Evolutionary conservation across 768 basidiomycete genomes (phyloP).

Genomic region (Lyophyllum shimeji): DNA sequence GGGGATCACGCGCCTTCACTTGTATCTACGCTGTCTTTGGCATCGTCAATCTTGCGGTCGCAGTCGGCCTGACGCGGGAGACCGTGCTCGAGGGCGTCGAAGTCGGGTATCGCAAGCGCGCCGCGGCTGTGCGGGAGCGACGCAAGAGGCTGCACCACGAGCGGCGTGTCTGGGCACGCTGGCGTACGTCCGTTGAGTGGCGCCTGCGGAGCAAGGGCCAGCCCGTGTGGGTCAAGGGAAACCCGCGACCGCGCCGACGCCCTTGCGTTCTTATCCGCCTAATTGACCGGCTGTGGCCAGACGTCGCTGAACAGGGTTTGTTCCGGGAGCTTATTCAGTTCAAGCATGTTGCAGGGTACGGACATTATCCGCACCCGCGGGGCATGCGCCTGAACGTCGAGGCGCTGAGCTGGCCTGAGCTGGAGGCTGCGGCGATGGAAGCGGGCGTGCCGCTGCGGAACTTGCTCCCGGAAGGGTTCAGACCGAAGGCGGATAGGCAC

Average conservation of each 20-base stretch:
- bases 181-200: constrained; percentile 64
- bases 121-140: constrained; percentile 43
- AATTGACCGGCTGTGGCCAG: constrained; percentile 6
- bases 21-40: constrained; percentile 60
- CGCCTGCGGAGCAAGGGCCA: constrained; percentile 49
- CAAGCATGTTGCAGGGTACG: constrained; percentile 13
- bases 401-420: constrained; percentile 52
- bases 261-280: background rate
- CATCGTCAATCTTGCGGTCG: constrained; percentile 62
- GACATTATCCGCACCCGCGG: constrained; percentile 28
- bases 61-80: constrained; percentile 65
- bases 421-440: constrained; percentile 65
- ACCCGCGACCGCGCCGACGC: constrained; percentile 3
- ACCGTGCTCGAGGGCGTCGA: constrained; percentile 73
- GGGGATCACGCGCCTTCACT: constrained; percentile 56
- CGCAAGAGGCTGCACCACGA: constrained; percentile 42
- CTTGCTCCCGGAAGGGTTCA: constrained; percentile 40
- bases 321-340: constrained; percentile 5
- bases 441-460: constrained; percentile 59
- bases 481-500: background rate
- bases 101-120: constrained; percentile 57
- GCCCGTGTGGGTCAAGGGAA: constrained; percentile 55
- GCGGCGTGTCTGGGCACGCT: constrained; percentile 48
- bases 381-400: constrained; percentile 65
- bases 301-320: background rate